phyloP scores from a whole-genome alignment of 345 rosid species.

The Turritis glabra region DNA sequence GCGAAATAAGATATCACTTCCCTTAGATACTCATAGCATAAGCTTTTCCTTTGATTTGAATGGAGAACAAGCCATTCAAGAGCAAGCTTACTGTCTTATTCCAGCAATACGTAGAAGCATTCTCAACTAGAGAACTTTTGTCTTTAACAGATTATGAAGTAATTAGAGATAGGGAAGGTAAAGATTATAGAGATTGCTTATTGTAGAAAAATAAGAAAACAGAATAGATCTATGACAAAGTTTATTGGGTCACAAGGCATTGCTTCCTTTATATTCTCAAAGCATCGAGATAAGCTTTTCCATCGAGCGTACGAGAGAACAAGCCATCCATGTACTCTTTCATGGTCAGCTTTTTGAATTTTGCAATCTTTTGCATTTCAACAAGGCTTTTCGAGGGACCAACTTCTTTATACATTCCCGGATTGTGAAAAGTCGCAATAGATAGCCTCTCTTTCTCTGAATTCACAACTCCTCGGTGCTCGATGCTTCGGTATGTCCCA shows the following conservation, averaged over 20 bases:
- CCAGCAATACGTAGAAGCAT: too few relatives aligned
- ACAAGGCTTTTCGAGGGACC: constrained; percentile 40
- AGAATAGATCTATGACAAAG: not conserved
- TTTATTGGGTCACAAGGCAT: not conserved
- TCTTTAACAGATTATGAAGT: not conserved
- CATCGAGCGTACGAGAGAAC: constrained; percentile 27
- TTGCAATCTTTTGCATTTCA: constrained; percentile 24
- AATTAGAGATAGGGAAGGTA: not conserved
- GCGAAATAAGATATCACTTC: too few relatives aligned
- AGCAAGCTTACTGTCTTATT: too few relatives aligned
- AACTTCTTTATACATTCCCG: constrained; percentile 32
- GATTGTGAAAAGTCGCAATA: constrained; percentile 37
- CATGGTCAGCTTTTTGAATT: constrained; percentile 23
- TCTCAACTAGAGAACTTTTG: too few relatives aligned
- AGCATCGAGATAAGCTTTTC: constrained; percentile 39
- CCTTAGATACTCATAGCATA: too few relatives aligned
- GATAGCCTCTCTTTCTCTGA: constrained; percentile 42
- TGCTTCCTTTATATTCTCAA: constrained; percentile 24
- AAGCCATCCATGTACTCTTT: constrained; percentile 29
- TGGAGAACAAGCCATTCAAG: too few relatives aligned
- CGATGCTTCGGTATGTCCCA: constrained; percentile 44
- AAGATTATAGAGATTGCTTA: not conserved
- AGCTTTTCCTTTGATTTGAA: too few relatives aligned
- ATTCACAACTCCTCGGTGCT: constrained; percentile 47
- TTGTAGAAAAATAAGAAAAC: not conserved